A percentile compares a stretch with the other conserved stretches of the same genome.
Conservation (phyloP, 306 rosid species). For the Trifolium repens region DNA sequence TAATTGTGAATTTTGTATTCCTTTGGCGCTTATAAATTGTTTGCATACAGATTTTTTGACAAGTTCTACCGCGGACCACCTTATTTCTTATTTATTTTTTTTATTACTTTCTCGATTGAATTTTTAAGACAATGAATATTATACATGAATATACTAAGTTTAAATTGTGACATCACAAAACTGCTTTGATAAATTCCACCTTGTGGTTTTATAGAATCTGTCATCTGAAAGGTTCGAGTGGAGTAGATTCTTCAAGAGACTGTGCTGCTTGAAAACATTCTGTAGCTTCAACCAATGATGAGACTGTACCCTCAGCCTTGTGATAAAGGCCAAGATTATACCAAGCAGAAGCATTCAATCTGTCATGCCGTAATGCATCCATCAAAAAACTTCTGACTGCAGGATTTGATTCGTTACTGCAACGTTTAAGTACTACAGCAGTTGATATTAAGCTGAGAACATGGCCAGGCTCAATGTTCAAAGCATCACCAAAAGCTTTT, state of each 20-base stretch:
- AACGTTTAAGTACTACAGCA: conserved; percentile 60
- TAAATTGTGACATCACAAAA: conserved; percentile 41
- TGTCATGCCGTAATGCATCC: conserved; percentile 71
- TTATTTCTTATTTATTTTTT: background rate
- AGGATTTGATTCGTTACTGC: conserved; percentile 46
- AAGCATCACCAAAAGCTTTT: conserved; percentile 59
- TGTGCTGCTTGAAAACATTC: conserved; percentile 85
- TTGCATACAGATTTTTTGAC: conserved; percentile 7
- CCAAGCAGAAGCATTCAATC: conserved; percentile 76
- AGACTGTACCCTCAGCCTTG: conserved; percentile 54
- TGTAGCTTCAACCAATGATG: conserved; percentile 65
- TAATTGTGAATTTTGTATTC: conserved; percentile 4
- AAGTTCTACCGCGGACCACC: background rate
- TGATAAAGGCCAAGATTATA: conserved; percentile 77
- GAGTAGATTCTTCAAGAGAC: conserved; percentile 75
- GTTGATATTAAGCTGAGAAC: conserved; percentile 73
- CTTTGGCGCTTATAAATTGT: background rate
- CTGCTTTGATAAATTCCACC: background rate
- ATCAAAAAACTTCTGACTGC: conserved; percentile 64
- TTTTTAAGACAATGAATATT: conserved; percentile 22
- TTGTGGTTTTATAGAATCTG: conserved; percentile 4
- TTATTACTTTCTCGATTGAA: conserved; percentile 12
- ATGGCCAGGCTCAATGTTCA: conserved; percentile 70
- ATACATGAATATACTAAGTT: conserved; percentile 30
- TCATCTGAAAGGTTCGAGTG: conserved; percentile 85